phyloP scores from a whole-genome alignment of 768 basidiomycete genomes.

The Termitomyces heimii region DNA sequence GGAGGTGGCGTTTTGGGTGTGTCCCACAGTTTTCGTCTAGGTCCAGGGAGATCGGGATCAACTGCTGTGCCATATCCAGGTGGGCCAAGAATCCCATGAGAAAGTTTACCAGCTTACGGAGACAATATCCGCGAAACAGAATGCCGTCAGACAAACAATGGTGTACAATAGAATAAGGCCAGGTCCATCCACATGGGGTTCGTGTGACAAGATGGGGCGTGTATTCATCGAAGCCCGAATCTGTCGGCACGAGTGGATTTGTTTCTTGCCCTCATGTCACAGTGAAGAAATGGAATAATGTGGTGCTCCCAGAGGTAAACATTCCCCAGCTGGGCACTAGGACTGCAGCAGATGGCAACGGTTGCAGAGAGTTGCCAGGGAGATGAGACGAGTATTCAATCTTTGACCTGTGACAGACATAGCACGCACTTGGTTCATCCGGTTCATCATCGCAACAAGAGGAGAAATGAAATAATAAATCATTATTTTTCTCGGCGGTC shows the following conservation, averaged over 20 bases:
- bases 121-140: conserved; percentile 15
- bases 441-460: neutral
- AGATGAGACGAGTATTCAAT: conserved; percentile 5
- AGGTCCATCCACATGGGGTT: conserved; percentile 11
- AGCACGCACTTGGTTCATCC: conserved; percentile 8
- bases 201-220: conserved; percentile 1
- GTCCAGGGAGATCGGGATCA: conserved; percentile 18
- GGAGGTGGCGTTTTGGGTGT: conserved; percentile 16
- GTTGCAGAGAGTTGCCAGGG: conserved; percentile 8
- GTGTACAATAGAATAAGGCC: conserved; percentile 2
- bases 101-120: conserved; percentile 14
- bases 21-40: conserved; percentile 12
- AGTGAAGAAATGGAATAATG: neutral
- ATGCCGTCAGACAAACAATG: conserved; percentile 21
- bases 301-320: neutral
- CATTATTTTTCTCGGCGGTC: conserved; percentile 9
- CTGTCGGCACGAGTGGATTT: conserved; percentile 13
- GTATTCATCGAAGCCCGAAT: conserved; percentile 15
- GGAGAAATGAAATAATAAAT: neutral
- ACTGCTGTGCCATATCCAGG: conserved; percentile 15
- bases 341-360: neutral
- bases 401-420: neutral
- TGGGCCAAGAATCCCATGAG: conserved; percentile 16
- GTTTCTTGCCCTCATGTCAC: conserved; percentile 7
- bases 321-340: neutral